These are phyloP conservation scores for Quercus tomentella DNA, from an alignment of 331 rosid genomes.

Conservation along the genomic window DNA sequence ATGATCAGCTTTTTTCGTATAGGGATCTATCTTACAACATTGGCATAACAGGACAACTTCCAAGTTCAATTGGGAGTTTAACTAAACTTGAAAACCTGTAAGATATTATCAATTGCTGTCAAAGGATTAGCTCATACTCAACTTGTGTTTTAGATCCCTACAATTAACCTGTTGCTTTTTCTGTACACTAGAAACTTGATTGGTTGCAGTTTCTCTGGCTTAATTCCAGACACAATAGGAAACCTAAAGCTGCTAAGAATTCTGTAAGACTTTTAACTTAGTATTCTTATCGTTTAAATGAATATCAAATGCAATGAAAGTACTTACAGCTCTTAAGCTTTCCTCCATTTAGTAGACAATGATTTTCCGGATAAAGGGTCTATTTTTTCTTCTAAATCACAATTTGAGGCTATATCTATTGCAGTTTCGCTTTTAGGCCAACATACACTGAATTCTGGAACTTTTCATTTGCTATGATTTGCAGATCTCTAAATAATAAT, in stretches of 20 bases:
- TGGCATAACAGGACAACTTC: constrained; percentile 42
- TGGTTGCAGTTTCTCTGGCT: not conserved
- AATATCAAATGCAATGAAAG: no score
- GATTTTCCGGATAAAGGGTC: not conserved
- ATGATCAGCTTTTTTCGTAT: not conserved
- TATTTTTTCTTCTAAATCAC: constrained; percentile 3
- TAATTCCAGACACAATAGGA: not conserved
- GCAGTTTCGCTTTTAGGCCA: not conserved
- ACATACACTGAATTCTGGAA: constrained; percentile 4
- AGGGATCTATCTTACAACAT: no score
- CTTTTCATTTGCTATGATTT: constrained; percentile 12
- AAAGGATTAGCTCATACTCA: not conserved
- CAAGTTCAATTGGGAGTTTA: constrained; percentile 60
- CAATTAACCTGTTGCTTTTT: constrained; percentile 9
- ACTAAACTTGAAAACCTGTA: constrained; percentile 57
- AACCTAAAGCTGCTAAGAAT: not conserved
- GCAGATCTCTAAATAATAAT: constrained; percentile 46
- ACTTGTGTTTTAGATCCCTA: not conserved
- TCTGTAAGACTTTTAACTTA: not conserved
- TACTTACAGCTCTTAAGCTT: no score
- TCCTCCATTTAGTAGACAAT: no score
- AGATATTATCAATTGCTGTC: constrained; percentile 17
- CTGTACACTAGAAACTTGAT: not conserved
- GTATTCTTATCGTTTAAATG: not conserved
- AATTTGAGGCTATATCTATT: not conserved